These are phyloP conservation scores for Mycena alexandri DNA, from an alignment of 768 basidiomycete species.

Conservation along the genomic window DNA sequence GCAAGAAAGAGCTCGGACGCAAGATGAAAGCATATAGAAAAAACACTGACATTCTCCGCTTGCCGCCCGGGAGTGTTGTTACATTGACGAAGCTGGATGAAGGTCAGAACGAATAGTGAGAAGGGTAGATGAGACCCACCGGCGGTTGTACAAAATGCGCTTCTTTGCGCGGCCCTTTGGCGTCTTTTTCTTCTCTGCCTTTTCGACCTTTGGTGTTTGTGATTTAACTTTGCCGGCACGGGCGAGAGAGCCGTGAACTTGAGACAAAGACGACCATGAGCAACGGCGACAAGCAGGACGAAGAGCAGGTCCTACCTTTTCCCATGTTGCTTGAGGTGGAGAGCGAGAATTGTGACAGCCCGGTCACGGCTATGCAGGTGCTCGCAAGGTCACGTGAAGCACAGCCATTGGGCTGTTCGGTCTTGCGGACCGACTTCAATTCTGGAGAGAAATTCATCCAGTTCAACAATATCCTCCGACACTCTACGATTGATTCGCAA, in stretches of 20 bases:
- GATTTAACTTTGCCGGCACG: slow-evolving; percentile 99
- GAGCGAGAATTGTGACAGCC: background rate
- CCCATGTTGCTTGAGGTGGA: slow-evolving; percentile 77
- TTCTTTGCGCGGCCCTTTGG: slow-evolving; percentile 99
- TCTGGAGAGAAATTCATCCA: too few species aligned
- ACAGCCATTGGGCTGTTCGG: too few species aligned
- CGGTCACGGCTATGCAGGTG: too few species aligned
- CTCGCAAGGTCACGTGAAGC: too few species aligned
- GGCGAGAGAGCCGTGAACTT: slow-evolving; percentile 99
- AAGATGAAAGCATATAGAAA: slow-evolving; percentile 14
- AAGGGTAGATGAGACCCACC: slow-evolving; percentile 61
- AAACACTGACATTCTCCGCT: slow-evolving; percentile 92
- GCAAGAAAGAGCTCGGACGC: slow-evolving; percentile 13
- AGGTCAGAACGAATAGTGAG: slow-evolving; percentile 17
- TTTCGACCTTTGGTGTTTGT: slow-evolving; percentile 97
- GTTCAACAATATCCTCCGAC: too few species aligned
- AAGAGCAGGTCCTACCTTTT: slow-evolving; percentile 63
- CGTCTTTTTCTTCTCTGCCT: slow-evolving; percentile 99
- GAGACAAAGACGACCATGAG: slow-evolving; percentile 18
- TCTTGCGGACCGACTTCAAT: too few species aligned
- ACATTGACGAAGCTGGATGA: slow-evolving; percentile 88
- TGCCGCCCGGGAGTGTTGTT: slow-evolving; percentile 90
- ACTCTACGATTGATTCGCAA: too few species aligned
- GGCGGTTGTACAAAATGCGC: slow-evolving; percentile 92
- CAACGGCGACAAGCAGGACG: slow-evolving; percentile 34